Conservation (phyloP, 2,329 filamentous ascomycete species). For the Pseudocercospora ulei region DNA sequence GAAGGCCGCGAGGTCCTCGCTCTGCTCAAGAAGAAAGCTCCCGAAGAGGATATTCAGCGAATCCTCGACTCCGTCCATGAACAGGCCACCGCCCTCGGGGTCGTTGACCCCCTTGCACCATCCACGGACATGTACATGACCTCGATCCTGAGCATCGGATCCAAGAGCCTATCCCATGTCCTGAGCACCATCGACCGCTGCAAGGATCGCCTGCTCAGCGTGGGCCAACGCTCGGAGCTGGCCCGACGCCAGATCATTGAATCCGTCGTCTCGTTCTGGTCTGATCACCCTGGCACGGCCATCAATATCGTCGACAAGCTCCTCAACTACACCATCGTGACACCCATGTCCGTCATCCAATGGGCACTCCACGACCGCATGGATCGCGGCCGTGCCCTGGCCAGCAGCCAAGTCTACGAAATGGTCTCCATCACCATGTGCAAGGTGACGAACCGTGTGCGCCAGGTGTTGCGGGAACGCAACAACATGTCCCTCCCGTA, state of each 20-base stretch:
- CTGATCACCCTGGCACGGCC: constrained; percentile 79
- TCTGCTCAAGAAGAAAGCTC: constrained; percentile 71
- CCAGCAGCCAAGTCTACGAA: constrained; percentile 72
- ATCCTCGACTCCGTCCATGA: constrained; percentile 71
- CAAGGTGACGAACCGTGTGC: constrained; percentile 79
- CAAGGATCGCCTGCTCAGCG: constrained; percentile 74
- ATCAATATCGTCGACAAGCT: constrained; percentile 92
- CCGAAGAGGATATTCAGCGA: constrained; percentile 76
- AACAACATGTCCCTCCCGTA: constrained; percentile 48
- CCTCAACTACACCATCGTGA: constrained; percentile 91
- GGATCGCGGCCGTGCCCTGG: constrained; percentile 48
- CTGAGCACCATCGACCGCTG: constrained; percentile 91
- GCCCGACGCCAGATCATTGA: constrained; percentile 81
- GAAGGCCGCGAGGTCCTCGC: constrained; percentile 75
- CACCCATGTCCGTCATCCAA: constrained; percentile 71
- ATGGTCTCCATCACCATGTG: constrained; percentile 78
- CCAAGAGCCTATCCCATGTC: constrained; percentile 91
- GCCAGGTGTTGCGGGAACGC: constrained; percentile 62
- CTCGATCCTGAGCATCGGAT: constrained; percentile 82
- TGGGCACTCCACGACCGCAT: constrained; percentile 70
- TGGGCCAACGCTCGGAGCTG: constrained; percentile 62
- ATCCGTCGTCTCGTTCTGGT: constrained; percentile 87
- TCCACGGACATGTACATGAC: constrained; percentile 92
- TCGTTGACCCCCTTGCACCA: constrained; percentile 66
- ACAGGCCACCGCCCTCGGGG: constrained; percentile 58